phyloP scores from a whole-genome alignment of 2,329 filamentous ascomycete species.

The Karstenula rhodostoma region DNA sequence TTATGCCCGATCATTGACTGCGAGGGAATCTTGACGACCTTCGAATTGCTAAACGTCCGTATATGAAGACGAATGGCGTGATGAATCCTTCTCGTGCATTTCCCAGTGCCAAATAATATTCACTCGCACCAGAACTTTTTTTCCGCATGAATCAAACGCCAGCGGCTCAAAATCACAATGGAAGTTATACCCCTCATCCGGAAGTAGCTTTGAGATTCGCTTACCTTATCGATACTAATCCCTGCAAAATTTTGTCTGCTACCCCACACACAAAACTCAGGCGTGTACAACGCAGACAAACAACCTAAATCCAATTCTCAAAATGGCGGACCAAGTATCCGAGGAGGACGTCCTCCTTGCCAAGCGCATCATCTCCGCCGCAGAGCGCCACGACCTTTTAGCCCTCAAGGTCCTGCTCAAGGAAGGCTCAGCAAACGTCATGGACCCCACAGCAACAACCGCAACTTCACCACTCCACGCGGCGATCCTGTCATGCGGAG shows the following conservation, averaged over 20 bases:
- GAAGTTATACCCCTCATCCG: neutral
- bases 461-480: conserved; percentile 48
- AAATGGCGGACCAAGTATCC: conserved; percentile 43
- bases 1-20: no score
- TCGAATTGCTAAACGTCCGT: no score
- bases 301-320: neutral
- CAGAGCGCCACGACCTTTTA: conserved; percentile 45
- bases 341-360: conserved; percentile 48
- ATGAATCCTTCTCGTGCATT: no score
- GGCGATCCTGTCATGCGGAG: conserved; percentile 42
- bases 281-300: conserved; percentile 6
- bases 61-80: no score
- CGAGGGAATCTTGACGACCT: no score
- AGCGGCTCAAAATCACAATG: no score
- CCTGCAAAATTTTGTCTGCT: conserved; percentile 18
- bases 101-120: no score
- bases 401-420: conserved; percentile 46
- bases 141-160: no score
- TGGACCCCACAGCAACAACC: conserved; percentile 44
- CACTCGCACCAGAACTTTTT: no score
- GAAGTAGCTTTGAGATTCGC: conserved; percentile 19
- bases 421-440: conserved; percentile 47
- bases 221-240: conserved; percentile 22
- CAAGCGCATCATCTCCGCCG: conserved; percentile 47
- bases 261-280: conserved; percentile 16